These are phyloP conservation scores for Leccinum aurantiacum DNA, from an alignment of 768 basidiomycete species.

Conservation along the genomic window DNA sequence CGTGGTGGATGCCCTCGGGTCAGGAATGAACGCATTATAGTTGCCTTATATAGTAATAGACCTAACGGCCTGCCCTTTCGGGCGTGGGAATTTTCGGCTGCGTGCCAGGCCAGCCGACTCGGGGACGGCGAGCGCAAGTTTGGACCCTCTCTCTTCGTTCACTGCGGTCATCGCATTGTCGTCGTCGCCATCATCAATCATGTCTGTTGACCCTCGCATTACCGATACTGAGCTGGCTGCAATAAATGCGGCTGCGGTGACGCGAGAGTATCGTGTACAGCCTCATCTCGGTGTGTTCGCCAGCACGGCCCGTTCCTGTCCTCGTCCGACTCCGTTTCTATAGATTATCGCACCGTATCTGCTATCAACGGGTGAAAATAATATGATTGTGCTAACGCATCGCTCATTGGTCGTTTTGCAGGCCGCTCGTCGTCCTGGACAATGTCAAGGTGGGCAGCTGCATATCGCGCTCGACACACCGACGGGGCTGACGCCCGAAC, in stretches of 20 bases:
- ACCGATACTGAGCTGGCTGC: slow-evolving; percentile 72
- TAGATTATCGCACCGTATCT: slow-evolving; percentile 98
- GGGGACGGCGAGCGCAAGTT: slow-evolving; percentile 13
- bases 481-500: slow-evolving; percentile 17
- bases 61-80: slow-evolving; percentile 1
- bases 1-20: slow-evolving; percentile 40
- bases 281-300: slow-evolving; percentile 73
- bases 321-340: slow-evolving; percentile 13
- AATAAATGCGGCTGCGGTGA: slow-evolving; percentile 87
- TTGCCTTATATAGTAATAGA: not conserved
- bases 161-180: not conserved
- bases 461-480: not conserved
- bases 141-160: not conserved
- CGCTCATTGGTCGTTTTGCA: slow-evolving; percentile 33
- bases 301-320: slow-evolving; percentile 1
- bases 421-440: slow-evolving; percentile 94
- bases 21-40: slow-evolving; percentile 29
- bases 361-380: slow-evolving; percentile 89
- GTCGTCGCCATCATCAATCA: slow-evolving; percentile 13
- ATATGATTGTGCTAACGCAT: not conserved
- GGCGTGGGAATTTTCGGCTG: slow-evolving; percentile 26
- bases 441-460: slow-evolving; percentile 83
- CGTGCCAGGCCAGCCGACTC: slow-evolving; percentile 5
- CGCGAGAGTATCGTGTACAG: slow-evolving; percentile 83
- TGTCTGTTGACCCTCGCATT: slow-evolving; percentile 55